Conservation (phyloP, 129 eudicot species). For the Pulicaria dysenterica region DNA sequence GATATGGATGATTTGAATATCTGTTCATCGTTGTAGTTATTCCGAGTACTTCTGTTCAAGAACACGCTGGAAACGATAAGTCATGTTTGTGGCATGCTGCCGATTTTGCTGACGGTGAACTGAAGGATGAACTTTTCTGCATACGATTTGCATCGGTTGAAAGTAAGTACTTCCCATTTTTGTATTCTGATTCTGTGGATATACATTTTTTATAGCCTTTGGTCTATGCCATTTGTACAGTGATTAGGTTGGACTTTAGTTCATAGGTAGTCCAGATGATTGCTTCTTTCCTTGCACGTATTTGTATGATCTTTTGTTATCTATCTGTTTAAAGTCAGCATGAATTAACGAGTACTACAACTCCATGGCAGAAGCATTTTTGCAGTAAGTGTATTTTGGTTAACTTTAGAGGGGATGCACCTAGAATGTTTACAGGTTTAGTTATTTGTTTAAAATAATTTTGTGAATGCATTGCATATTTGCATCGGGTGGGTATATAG, state of each 20-base stretch:
- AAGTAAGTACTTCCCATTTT: slow-evolving; percentile 41
- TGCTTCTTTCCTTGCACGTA: too few species aligned
- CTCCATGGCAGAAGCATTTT: too few species aligned
- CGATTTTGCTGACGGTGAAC: slow-evolving; percentile 42
- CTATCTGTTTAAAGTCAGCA: too few species aligned
- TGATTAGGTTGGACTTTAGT: too few species aligned
- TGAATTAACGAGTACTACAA: too few species aligned
- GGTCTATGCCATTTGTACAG: not conserved
- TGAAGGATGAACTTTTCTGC: slow-evolving; percentile 65
- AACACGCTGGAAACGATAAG: slow-evolving; percentile 37
- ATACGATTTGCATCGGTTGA: slow-evolving; percentile 59
- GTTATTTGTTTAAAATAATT: not conserved
- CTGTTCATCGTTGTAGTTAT: slow-evolving; percentile 36
- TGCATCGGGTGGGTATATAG: not conserved
- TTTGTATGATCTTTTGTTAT: too few species aligned
- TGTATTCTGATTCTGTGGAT: not conserved
- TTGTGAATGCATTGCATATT: not conserved
- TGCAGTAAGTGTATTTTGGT: too few species aligned
- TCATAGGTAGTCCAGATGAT: too few species aligned
- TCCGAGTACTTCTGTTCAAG: slow-evolving; percentile 57
- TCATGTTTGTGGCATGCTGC: slow-evolving; percentile 21
- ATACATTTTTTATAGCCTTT: not conserved
- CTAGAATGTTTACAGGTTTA: too few species aligned
- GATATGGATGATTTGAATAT: not conserved
- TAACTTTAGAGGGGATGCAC: too few species aligned